Percentiles rank a stretch among this genome's conserved stretches.
phyloP scores from a whole-genome alignment of 768 basidiomycete genomes.

The Leccinum boreale region DNA sequence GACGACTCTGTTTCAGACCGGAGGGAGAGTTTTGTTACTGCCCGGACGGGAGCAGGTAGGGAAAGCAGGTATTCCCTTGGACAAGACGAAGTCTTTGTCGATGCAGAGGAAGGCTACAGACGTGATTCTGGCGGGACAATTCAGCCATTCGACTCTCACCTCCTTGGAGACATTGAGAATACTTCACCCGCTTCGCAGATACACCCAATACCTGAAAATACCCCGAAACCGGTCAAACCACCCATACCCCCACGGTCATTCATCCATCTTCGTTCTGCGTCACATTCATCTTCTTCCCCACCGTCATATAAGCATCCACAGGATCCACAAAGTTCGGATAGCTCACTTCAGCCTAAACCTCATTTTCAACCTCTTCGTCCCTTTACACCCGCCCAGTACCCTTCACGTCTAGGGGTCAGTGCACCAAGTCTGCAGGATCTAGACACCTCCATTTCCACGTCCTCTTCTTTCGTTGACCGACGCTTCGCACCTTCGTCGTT shows the following conservation, averaged over 20 bases:
- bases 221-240: constrained; percentile 13
- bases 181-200: constrained; percentile 3
- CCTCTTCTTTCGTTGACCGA: constrained; percentile 50
- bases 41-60: constrained; percentile 27
- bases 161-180: constrained; percentile 12
- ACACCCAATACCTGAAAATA: background rate
- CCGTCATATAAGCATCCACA: constrained; percentile 24
- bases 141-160: constrained; percentile 16
- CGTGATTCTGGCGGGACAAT: constrained; percentile 24
- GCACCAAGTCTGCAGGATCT: constrained; percentile 30
- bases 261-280: constrained; percentile 15
- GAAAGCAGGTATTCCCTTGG: constrained; percentile 32
- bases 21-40: constrained; percentile 58
- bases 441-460: constrained; percentile 31
- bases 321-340: constrained; percentile 17
- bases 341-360: constrained; percentile 7
- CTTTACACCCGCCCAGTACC: constrained; percentile 1
- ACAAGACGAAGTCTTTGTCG: constrained; percentile 26
- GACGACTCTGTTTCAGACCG: constrained; percentile 47
- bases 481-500: constrained; percentile 46
- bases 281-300: constrained; percentile 20
- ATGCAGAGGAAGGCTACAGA: constrained; percentile 26
- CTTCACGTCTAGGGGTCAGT: constrained; percentile 11
- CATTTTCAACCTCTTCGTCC: constrained; percentile 15
- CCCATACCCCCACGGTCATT: constrained; percentile 18